Evolutionary conservation across 257 asterid genomes (phyloP).

Genomic region (Anisodus acutangulus): DNA sequence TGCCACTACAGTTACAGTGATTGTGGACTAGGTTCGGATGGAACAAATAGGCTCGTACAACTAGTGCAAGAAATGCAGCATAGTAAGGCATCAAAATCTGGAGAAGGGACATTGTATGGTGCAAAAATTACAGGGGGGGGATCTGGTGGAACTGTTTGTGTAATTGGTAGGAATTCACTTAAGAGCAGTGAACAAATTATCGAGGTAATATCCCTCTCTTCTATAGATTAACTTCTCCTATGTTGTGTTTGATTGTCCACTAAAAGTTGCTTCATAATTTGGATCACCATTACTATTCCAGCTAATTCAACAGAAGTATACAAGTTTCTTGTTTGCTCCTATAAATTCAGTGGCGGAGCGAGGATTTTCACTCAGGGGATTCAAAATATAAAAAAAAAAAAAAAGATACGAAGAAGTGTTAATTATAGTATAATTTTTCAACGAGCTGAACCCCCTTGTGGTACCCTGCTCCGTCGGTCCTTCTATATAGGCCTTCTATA

Average conservation of each 20-base stretch:
- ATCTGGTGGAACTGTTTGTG: slow-evolving; percentile 93
- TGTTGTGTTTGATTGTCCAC: not conserved
- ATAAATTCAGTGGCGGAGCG: too few species aligned
- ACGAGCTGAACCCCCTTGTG: too few species aligned
- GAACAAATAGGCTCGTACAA: slow-evolving; percentile 87
- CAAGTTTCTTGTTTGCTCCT: not conserved
- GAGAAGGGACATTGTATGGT: slow-evolving; percentile 85
- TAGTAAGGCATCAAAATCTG: slow-evolving; percentile 56
- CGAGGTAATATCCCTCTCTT: slow-evolving; percentile 50
- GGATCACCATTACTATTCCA: not conserved
- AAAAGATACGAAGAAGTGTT: too few species aligned
- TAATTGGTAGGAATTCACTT: slow-evolving; percentile 73
- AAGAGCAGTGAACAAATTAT: slow-evolving; percentile 79
- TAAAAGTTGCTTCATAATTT: not conserved
- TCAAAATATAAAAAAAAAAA: too few species aligned
- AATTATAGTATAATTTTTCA: too few species aligned
- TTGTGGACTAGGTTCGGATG: slow-evolving; percentile 95
- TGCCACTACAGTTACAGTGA: slow-evolving; percentile 96
- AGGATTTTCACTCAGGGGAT: too few species aligned
- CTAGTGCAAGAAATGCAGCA: slow-evolving; percentile 92
- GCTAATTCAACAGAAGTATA: not conserved
- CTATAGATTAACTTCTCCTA: not conserved
- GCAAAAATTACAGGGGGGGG: slow-evolving; percentile 97
- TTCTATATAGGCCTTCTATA: not conserved
- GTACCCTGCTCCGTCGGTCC: not conserved